phyloP scores from a whole-genome alignment of 192 early-diverging fungal species.

The Coemansia aciculifera region DNA sequence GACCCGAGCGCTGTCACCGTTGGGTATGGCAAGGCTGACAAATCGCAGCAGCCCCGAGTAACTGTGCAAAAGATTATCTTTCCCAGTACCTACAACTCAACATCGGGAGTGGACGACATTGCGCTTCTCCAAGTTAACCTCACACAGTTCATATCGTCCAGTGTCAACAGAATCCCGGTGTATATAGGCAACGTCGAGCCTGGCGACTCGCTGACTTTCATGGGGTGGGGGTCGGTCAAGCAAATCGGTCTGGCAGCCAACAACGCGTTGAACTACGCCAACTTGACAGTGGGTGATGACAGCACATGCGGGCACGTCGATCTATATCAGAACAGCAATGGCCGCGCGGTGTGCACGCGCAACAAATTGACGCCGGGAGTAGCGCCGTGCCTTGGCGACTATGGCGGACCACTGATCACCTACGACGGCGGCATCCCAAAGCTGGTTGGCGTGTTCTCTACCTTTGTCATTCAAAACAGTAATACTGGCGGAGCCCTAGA shows the following conservation, averaged over 20 bases:
- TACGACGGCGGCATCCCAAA: constrained; percentile 31
- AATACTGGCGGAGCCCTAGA: constrained; percentile 16
- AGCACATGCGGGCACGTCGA: constrained; percentile 23
- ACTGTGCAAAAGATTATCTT: constrained; percentile 31
- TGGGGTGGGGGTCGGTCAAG: constrained; percentile 44
- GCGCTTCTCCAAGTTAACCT: constrained; percentile 42
- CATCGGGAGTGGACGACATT: constrained; percentile 38
- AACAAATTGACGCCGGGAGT: constrained; percentile 33
- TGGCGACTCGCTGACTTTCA: constrained; percentile 31
- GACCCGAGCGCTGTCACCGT: constrained; percentile 27
- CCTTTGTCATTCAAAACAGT: constrained; percentile 20
- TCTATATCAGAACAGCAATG: constrained; percentile 40
- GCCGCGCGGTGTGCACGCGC: constrained; percentile 38
- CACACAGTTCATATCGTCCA: constrained; percentile 13
- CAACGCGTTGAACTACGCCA: constrained; percentile 32
- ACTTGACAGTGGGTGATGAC: constrained; percentile 40
- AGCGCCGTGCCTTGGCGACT: constrained; percentile 44
- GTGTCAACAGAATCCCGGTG: constrained; percentile 35
- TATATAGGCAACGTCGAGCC: constrained; percentile 31
- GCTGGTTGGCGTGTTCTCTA: constrained; percentile 40
- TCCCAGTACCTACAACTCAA: constrained; percentile 21
- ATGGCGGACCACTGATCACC: constrained; percentile 36
- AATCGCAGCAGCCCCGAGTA: constrained; percentile 27
- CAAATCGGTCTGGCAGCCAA: constrained; percentile 29
- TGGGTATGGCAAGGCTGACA: constrained; percentile 37